A percentile compares a stretch with the other conserved stretches of the same genome.
Conservation (phyloP, 495 filamentous ascomycete species). For the Cudoniella acicularis region DNA sequence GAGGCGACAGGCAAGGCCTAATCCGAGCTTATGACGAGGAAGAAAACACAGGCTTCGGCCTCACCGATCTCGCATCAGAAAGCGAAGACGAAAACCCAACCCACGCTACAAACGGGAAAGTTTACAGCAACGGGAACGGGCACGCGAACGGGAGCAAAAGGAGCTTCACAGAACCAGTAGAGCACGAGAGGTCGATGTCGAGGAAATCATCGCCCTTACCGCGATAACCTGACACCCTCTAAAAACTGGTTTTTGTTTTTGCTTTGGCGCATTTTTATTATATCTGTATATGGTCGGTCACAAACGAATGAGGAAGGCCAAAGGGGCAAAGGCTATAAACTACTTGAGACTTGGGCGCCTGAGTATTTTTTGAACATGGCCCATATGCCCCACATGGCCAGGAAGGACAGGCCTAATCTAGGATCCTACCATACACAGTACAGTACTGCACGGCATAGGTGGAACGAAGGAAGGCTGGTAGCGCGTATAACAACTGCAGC, state of each 20-base stretch:
- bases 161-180: slow-evolving; percentile 20
- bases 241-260: background rate
- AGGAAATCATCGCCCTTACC: slow-evolving; percentile 12
- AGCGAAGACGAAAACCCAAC: slow-evolving; percentile 51
- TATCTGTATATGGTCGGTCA: slow-evolving; percentile 19
- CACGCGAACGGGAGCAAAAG: slow-evolving; percentile 20
- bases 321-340: no score
- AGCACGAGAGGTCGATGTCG: slow-evolving; percentile 4
- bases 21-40: slow-evolving; percentile 83
- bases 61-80: slow-evolving; percentile 68
- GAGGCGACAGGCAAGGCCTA: slow-evolving; percentile 70
- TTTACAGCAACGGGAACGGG: background rate
- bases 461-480: no score
- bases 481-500: no score
- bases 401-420: no score
- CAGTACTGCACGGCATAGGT: no score
- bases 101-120: slow-evolving; percentile 12
- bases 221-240: slow-evolving; percentile 16
- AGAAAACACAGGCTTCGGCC: slow-evolving; percentile 47
- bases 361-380: no score
- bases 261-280: slow-evolving; percentile 8
- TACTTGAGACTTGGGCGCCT: no score
- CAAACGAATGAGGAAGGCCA: no score
- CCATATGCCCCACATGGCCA: no score
- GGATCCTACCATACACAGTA: no score